These are phyloP conservation scores for Rosa persica DNA, from an alignment of 306 rosid genomes.

Conservation along the genomic window DNA sequence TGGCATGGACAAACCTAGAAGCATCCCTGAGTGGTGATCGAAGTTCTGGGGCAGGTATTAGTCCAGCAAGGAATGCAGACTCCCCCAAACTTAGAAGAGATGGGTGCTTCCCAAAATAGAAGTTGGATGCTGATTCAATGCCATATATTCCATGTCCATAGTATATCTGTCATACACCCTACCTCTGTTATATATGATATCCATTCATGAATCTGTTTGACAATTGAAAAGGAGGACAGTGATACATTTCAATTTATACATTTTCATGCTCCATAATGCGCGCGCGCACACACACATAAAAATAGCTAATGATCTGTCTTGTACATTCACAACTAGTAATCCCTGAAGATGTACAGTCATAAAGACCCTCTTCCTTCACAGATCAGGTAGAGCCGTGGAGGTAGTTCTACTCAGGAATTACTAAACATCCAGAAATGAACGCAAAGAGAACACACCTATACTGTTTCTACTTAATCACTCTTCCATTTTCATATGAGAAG, in stretches of 20 bases:
- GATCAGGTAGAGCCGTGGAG: background rate
- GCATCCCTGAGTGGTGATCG: slow-evolving; percentile 37
- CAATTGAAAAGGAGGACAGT: background rate
- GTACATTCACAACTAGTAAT: background rate
- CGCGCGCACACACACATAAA: no score
- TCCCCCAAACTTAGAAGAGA: slow-evolving; percentile 38
- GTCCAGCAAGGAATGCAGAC: slow-evolving; percentile 36
- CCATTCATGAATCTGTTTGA: background rate
- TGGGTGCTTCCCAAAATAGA: slow-evolving; percentile 40
- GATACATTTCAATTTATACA: background rate
- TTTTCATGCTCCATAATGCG: background rate
- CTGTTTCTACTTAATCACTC: background rate
- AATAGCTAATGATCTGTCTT: background rate
- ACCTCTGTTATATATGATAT: slow-evolving; percentile 15
- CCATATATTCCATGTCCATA: slow-evolving; percentile 45
- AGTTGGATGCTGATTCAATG: slow-evolving; percentile 35
- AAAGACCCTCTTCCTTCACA: background rate
- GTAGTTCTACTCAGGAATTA: background rate
- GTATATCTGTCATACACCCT: slow-evolving; percentile 24
- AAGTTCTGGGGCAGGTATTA: slow-evolving; percentile 41
- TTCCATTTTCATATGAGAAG: background rate
- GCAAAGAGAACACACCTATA: background rate
- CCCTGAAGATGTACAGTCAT: background rate
- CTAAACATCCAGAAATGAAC: background rate
- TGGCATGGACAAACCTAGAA: slow-evolving; percentile 24